Percentiles rank a stretch among this genome's conserved stretches.
Conservation (phyloP, 768 basidiomycete genomes). For the Trametes cingulata region DNA sequence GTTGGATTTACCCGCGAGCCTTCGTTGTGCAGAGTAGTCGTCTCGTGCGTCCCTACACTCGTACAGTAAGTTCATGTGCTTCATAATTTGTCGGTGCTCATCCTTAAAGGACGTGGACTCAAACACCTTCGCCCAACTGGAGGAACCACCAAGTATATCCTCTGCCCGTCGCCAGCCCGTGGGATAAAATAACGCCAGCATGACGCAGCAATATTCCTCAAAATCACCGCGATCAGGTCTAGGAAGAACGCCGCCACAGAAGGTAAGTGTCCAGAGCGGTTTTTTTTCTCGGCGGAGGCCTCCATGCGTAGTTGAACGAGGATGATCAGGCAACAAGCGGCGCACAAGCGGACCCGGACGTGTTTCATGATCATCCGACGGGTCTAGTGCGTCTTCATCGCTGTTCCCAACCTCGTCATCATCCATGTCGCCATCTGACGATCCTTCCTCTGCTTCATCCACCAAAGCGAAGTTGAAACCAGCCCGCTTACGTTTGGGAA, state of each 20-base stretch:
- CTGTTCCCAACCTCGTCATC: too few species aligned
- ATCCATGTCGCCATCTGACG: too few species aligned
- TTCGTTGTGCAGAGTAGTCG: slow-evolving; percentile 31
- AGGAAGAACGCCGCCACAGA: slow-evolving; percentile 33
- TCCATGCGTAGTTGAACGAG: background rate
- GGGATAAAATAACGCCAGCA: slow-evolving; percentile 17
- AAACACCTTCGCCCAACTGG: background rate
- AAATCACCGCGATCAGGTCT: slow-evolving; percentile 27
- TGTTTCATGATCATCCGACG: too few species aligned
- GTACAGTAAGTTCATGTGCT: slow-evolving; percentile 18
- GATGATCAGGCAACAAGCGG: background rate
- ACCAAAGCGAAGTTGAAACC: too few species aligned
- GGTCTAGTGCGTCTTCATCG: too few species aligned
- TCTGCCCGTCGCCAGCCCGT: slow-evolving; percentile 1
- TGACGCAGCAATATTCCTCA: slow-evolving; percentile 10
- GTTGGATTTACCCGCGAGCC: background rate
- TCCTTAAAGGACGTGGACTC: background rate
- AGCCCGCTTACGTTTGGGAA: too few species aligned
- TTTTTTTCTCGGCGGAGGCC: background rate
- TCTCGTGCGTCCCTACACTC: slow-evolving; percentile 40
- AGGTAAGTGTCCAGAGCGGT: slow-evolving; percentile 28
- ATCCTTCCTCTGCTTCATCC: too few species aligned
- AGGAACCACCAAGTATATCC: background rate
- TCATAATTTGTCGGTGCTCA: slow-evolving; percentile 25
- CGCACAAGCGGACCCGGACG: too few species aligned